Percentiles rank a stretch among this genome's conserved stretches.
Conservation (phyloP, 495 filamentous ascomycete species). For the Penicillium crystallinum region DNA sequence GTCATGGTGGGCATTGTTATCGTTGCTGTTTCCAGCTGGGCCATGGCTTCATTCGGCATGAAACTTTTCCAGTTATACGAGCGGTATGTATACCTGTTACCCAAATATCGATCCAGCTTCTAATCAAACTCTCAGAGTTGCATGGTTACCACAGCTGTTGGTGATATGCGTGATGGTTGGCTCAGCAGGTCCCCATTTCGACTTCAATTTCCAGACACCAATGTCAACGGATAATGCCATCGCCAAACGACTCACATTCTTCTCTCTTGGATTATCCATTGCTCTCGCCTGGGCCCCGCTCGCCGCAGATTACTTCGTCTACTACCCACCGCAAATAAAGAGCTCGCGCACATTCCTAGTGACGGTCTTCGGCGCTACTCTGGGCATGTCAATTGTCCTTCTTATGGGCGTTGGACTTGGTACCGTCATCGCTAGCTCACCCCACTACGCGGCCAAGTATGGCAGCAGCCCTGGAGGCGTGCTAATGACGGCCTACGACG, state of each 20-base stretch:
- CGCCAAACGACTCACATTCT: slow-evolving; percentile 59
- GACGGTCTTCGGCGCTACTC: slow-evolving; percentile 44
- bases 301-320: slow-evolving; percentile 54
- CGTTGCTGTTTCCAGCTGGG: slow-evolving; percentile 54
- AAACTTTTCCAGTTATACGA: slow-evolving; percentile 68
- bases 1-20: slow-evolving; percentile 68
- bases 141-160: slow-evolving; percentile 64
- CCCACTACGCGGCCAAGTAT: slow-evolving; percentile 50
- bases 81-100: slow-evolving; percentile 20
- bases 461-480: slow-evolving; percentile 57
- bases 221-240: slow-evolving; percentile 37
- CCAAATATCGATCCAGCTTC: background rate
- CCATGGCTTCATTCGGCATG: slow-evolving; percentile 70
- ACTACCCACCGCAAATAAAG: slow-evolving; percentile 48
- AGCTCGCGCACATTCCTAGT: slow-evolving; percentile 42
- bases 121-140: slow-evolving; percentile 41
- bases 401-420: slow-evolving; percentile 69
- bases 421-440: slow-evolving; percentile 49
- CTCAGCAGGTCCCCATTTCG: slow-evolving; percentile 60
- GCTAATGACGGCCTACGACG: slow-evolving; percentile 57
- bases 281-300: slow-evolving; percentile 50
- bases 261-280: slow-evolving; percentile 54
- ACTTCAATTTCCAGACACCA: slow-evolving; percentile 43
- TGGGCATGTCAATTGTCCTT: slow-evolving; percentile 53
- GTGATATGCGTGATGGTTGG: slow-evolving; percentile 64